phyloP scores from a whole-genome alignment of 106 monocot genomes.

The Amphibolis antarctica region DNA sequence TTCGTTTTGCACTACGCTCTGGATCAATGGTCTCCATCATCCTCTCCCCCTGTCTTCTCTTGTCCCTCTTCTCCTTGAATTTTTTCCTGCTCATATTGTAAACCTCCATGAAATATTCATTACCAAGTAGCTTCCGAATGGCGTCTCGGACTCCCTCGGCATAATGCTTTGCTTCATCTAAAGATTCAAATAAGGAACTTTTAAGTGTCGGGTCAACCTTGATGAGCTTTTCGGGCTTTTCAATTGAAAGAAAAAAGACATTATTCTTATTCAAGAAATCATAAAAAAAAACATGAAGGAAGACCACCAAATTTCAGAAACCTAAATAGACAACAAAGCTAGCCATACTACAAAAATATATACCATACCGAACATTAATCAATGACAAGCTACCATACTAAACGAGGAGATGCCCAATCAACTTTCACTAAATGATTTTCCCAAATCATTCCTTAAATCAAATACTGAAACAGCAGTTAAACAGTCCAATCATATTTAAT shows the following conservation, averaged over 20 bases:
- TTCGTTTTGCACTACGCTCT: constrained; percentile 64
- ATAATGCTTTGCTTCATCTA: constrained; percentile 71
- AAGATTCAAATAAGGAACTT: neutral
- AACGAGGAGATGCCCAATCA: too few species aligned
- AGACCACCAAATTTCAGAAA: neutral
- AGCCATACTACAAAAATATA: too few species aligned
- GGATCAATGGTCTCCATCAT: constrained; percentile 56
- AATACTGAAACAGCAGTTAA: too few species aligned
- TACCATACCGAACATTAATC: too few species aligned
- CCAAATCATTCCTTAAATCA: too few species aligned
- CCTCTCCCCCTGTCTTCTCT: constrained; percentile 46
- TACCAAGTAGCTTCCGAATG: constrained; percentile 36
- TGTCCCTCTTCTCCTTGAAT: constrained; percentile 61
- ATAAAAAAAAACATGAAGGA: neutral
- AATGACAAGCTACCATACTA: too few species aligned
- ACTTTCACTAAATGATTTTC: too few species aligned
- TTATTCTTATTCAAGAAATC: neutral
- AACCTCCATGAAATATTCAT: constrained; percentile 44
- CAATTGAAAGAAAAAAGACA: neutral
- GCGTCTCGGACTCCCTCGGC: constrained; percentile 49
- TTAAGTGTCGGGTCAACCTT: too few species aligned
- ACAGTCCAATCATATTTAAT: too few species aligned
- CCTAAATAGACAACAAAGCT: too few species aligned
- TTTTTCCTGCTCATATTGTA: constrained; percentile 70
- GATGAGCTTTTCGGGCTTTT: too few species aligned